Conservation (phyloP, 148 eudicot genomes). For the Amaranthus palmeri region DNA sequence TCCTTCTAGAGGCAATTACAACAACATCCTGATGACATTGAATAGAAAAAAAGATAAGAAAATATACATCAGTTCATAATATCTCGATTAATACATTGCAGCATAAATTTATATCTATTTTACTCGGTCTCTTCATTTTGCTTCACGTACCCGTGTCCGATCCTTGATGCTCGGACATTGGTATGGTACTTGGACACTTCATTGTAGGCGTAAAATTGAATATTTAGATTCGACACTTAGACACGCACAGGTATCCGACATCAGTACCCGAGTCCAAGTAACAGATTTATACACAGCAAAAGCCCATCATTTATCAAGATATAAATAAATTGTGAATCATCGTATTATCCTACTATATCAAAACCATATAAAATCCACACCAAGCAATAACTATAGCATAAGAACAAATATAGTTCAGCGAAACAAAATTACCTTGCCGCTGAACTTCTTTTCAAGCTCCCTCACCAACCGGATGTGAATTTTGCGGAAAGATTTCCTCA, state of each 20-base stretch:
- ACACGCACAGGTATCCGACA: no score
- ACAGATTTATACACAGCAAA: neutral
- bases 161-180: no score
- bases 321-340: no score
- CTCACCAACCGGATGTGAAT: slow-evolving; percentile 64
- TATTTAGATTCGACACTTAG: no score
- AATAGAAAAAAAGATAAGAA: neutral
- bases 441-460: slow-evolving; percentile 93
- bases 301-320: neutral
- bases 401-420: neutral
- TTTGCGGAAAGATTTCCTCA: slow-evolving; percentile 82
- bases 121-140: no score
- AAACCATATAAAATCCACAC: no score
- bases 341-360: no score
- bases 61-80: neutral
- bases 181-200: no score
- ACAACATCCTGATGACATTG: slow-evolving; percentile 60
- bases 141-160: no score
- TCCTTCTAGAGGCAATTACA: slow-evolving; percentile 74
- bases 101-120: no score
- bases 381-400: no score
- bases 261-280: neutral
- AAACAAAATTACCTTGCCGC: slow-evolving; percentile 60
- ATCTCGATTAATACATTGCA: neutral
- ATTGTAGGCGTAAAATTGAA: no score